phyloP scores from a whole-genome alignment of 441 rosid genomes.

The Rhodomyrtus psidioides region DNA sequence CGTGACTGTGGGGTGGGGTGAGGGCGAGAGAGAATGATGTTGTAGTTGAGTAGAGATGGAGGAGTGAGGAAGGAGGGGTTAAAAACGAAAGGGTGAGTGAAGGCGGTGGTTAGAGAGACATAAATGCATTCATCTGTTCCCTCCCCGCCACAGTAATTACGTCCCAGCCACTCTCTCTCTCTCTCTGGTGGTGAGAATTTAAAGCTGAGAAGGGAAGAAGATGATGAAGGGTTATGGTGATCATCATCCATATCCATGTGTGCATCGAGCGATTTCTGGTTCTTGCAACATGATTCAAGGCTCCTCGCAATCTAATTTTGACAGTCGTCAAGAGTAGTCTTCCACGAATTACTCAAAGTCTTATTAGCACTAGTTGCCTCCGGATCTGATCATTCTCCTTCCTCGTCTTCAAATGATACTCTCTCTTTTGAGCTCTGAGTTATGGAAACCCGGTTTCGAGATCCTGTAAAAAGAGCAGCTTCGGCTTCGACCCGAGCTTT shows the following conservation, averaged over 20 bases:
- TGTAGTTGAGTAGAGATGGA: not conserved
- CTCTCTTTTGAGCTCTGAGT: not conserved
- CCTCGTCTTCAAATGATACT: not conserved
- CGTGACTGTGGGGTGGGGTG: not conserved
- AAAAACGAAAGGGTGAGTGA: conserved; percentile 11
- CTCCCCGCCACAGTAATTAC: conserved; percentile 26
- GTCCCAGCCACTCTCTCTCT: not conserved
- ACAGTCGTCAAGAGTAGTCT: not conserved
- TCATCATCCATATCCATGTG: not conserved
- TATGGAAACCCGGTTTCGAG: not conserved
- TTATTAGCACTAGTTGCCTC: not conserved
- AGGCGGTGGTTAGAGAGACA: conserved; percentile 28
- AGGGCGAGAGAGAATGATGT: not conserved
- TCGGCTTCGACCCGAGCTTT: not conserved
- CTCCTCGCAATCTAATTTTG: not conserved
- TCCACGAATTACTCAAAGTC: not conserved
- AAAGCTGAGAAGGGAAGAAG: not conserved
- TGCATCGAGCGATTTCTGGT: not conserved
- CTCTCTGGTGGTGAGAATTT: not conserved
- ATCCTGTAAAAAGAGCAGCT: not conserved
- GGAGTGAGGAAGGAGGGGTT: not conserved
- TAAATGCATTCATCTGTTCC: conserved; percentile 40
- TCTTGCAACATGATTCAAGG: not conserved
- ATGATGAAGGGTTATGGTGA: not conserved
- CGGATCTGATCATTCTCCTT: not conserved